Evolutionary conservation across 495 filamentous ascomycete genomes (phyloP), one percentile per base, ranked within the genome.

Genomic region (Apodospora peruviana): DNA sequence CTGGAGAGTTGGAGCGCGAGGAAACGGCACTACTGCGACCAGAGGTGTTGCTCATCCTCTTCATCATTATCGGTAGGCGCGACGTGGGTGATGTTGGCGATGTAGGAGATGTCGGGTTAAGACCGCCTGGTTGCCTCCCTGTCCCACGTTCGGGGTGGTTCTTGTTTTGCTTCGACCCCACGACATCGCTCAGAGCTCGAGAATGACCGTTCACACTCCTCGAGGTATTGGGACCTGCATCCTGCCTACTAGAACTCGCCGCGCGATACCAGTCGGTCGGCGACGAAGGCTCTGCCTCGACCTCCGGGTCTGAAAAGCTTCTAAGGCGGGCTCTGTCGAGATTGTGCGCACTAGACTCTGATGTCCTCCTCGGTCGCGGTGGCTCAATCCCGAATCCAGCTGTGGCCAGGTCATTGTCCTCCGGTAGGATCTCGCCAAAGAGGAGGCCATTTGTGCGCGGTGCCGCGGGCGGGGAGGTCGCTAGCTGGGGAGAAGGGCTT

Each of bases 181-280:
- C 66, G 40, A 70, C 41, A 55, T 78, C 74, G 57, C 77, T 80
- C 45, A 70, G 72, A 29, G 71, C 70, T 44, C 77, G 69, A 38
- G 60, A 64, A 36, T 78, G 75, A 35, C 52, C 65, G 48, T 63
- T 62, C 16, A 62, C 45, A 34, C 64, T 50, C 50, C 54, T 63
- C 24, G 55, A 35, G 11, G 49, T 27, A 43, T 64, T 62, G 27
- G 59, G 51, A 38, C 63, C 62, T 16, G 59, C 54, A 40, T 57
- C 58, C 22, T 62, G 64, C 51, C 61, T 58, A 47, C 42, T 65
- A 42, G 54, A 54, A 29, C 52, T 60, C 43, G 56, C 60, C 5
- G 55, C 65, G 29, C 72, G 75, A 48, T 79, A 78, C 76, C 76
- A 78, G 41, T 75, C 74, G 7, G 69, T 77, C 22, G 76, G 73